Conservation (phyloP, 805 yeast species). For the Maudiozyma serrabonitensis region DNA sequence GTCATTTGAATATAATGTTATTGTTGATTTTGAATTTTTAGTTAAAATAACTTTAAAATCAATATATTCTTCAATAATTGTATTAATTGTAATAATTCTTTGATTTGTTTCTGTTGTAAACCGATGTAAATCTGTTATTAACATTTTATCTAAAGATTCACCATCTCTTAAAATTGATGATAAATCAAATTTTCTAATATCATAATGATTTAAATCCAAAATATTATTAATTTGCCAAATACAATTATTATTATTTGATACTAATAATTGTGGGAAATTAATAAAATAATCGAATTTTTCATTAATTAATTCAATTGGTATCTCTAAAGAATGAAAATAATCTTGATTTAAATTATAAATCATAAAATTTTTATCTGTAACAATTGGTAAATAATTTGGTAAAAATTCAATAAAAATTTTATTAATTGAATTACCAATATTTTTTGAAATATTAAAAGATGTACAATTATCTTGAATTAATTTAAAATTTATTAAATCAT, state of each 20-base stretch:
- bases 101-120: constrained; percentile 4
- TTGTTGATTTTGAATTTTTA: background rate
- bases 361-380: background rate
- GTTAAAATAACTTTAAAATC: constrained; percentile 1
- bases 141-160: constrained; percentile 1
- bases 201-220: background rate
- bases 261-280: constrained; percentile 4
- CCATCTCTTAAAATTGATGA: constrained; percentile 1
- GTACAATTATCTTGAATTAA: background rate
- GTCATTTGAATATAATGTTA: background rate
- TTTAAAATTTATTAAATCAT: background rate
- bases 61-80: background rate
- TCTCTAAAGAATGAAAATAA: too few relatives aligned
- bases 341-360: background rate
- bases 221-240: constrained; percentile 1
- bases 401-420: background rate
- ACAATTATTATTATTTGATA: background rate
- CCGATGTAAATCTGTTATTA: background rate
- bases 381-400: background rate
- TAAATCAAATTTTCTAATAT: constrained; percentile 1
- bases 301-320: background rate
- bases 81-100: constrained; percentile 4
- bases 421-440: background rate
- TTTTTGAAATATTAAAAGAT: background rate
- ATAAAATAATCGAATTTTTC: background rate